Conservation (phyloP, 495 filamentous ascomycete species). For the Entonaema liquescens region DNA sequence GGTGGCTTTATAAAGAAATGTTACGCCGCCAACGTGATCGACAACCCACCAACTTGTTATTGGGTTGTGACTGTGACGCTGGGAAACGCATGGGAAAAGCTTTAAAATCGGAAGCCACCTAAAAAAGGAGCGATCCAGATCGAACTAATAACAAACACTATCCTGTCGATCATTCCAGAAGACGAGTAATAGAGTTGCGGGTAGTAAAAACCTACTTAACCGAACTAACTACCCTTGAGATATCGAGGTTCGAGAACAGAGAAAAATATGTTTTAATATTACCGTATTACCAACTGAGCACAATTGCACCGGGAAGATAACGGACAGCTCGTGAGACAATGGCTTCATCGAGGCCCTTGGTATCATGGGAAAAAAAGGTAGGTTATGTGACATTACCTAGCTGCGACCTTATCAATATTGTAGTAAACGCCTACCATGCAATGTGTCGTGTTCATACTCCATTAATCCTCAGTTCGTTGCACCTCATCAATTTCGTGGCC, state of each 20-base stretch:
- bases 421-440: constrained; percentile 41
- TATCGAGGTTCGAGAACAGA: constrained; percentile 20
- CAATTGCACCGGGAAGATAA: neutral
- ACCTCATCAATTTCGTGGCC: constrained; percentile 1
- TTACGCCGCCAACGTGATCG: constrained; percentile 27
- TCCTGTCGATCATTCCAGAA: constrained; percentile 27
- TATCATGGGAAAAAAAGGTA: constrained; percentile 7
- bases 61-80: constrained; percentile 19
- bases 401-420: constrained; percentile 31
- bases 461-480: constrained; percentile 7
- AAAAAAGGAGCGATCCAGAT: constrained; percentile 27
- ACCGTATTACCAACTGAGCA: constrained; percentile 7
- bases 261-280: constrained; percentile 1
- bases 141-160: constrained; percentile 10
- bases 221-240: constrained; percentile 20
- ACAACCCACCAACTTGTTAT: constrained; percentile 16
- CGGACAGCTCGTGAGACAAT: constrained; percentile 7
- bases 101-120: constrained; percentile 21
- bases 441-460: constrained; percentile 38
- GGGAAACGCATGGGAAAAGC: constrained; percentile 9
- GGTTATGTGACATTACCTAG: constrained; percentile 37
- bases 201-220: constrained; percentile 19
- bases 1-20: constrained; percentile 16
- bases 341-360: constrained; percentile 2
- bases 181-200: constrained; percentile 8